Evolutionary conservation across 169 alveolate species (phyloP), one percentile per base, ranked within the genome.

Genomic region (Amoebophrya sp.): DNA sequence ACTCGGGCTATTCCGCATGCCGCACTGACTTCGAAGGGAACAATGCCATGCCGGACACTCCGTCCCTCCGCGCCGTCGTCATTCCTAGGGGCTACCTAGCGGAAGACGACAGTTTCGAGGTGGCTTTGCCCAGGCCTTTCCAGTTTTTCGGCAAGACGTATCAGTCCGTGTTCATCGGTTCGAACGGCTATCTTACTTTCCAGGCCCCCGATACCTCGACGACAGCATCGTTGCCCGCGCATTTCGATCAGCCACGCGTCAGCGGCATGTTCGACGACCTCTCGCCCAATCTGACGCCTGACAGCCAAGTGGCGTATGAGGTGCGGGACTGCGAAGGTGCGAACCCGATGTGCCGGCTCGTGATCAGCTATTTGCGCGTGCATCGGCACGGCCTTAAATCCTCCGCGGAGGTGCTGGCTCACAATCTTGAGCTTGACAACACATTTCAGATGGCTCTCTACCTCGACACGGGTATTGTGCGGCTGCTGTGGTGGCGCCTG

Each of bases 101-200:
- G 33, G 83, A 65, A 26, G 83, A 65, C 83, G 83, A 65, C 83
- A 65, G 83, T 65, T 65, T 65, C 26, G 83, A 65, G 83, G 83
- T 65, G 83, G 83, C 83, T 29, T 26, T 65, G 2, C 83, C 83
- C 2, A 65, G n/a, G 26, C 38, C 18, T 29, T 65, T 65, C 26
- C 10, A 6, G 26, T 65, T 65, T 36, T 65, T 65, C n/a, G 26
- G 83, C 12, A 1, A 65, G 26, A 12, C 2, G 83, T 65, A 65
- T 36, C 3, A 6, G 2, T 6, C 83, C 2, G 18, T 65, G 3
- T 65, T 12, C 83, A 65, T 65, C 26, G 83, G 83, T 6, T 65
- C 83, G 39, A 65, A 65, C 83, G 83, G 83, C 38, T 65, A 65
- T 26, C 83, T 65, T 10, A 65, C 83, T 10, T 65, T 65, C 83